These are phyloP conservation scores for Globisporangium barbulae DNA, from an alignment of 352 stramenopile genomes.

Conservation along the genomic window DNA sequence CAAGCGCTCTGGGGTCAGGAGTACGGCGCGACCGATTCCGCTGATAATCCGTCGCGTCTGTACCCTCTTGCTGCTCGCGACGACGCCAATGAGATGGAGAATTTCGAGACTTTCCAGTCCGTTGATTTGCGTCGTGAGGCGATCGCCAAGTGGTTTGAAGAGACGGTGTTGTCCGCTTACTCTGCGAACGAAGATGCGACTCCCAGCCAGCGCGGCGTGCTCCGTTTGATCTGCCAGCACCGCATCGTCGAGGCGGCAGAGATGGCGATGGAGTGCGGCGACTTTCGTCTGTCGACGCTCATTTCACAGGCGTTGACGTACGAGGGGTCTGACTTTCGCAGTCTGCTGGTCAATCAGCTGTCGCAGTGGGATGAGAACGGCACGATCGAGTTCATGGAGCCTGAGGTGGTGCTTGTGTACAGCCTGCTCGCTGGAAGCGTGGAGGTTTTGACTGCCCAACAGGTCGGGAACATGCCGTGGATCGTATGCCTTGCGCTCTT, in stretches of 20 bases:
- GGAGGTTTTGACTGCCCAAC: constrained; percentile 52
- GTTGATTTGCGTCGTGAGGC: constrained; percentile 68
- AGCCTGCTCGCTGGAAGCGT: constrained; percentile 58
- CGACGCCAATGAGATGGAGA: constrained; percentile 58
- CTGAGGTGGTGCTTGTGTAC: constrained; percentile 60
- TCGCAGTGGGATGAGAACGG: constrained; percentile 51
- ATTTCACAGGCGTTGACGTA: constrained; percentile 56
- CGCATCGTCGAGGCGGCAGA: constrained; percentile 54
- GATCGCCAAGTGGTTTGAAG: constrained; percentile 77
- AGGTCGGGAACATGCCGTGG: constrained; percentile 46
- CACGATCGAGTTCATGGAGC: constrained; percentile 55
- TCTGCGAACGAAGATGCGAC: constrained; percentile 4
- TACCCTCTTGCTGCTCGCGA: constrained; percentile 57
- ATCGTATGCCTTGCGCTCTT: constrained; percentile 57
- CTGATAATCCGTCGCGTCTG: constrained; percentile 19
- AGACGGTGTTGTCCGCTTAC: constrained; percentile 28
- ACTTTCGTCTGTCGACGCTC: constrained; percentile 65
- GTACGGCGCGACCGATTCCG: constrained; percentile 32
- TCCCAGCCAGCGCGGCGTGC: constrained; percentile 29
- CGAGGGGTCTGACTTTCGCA: constrained; percentile 46
- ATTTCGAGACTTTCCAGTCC: constrained; percentile 59
- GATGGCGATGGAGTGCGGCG: constrained; percentile 52
- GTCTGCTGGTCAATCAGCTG: constrained; percentile 52
- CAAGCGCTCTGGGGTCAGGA: constrained; percentile 79
- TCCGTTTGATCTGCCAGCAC: constrained; percentile 52